Conservation (phyloP, 83 land plant species). For the Thuja plicata region DNA sequence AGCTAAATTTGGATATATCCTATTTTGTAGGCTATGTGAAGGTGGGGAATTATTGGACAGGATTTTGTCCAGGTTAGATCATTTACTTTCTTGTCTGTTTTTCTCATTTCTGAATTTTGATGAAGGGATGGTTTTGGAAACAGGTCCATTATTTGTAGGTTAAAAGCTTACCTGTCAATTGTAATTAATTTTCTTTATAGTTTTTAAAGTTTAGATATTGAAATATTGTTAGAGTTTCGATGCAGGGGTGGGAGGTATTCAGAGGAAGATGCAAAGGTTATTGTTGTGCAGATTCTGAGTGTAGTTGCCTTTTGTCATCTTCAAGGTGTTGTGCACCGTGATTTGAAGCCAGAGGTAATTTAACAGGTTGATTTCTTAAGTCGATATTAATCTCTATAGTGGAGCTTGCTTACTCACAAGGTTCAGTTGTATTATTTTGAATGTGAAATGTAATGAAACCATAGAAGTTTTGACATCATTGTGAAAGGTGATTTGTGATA, state of each 20-base stretch:
- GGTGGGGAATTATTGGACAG: constrained; percentile 89
- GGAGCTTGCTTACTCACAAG: neutral
- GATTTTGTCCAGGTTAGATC: constrained; percentile 66
- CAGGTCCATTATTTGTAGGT: neutral
- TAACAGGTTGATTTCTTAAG: neutral
- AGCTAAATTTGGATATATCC: neutral
- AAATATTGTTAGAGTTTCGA: neutral
- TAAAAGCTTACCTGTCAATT: neutral
- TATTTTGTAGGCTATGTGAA: constrained; percentile 75
- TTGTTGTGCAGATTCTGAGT: constrained; percentile 69
- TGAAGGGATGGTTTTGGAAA: neutral
- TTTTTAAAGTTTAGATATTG: neutral
- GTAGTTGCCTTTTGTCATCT: constrained; percentile 87
- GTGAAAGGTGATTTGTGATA: neutral
- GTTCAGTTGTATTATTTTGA: neutral
- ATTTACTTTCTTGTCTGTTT: neutral
- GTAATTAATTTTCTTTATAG: neutral
- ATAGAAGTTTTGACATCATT: neutral
- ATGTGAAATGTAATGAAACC: neutral
- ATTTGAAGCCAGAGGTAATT: constrained; percentile 84
- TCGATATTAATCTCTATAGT: neutral
- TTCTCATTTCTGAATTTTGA: neutral
- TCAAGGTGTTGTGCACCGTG: constrained; percentile 93
- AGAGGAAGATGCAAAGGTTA: constrained; percentile 82
- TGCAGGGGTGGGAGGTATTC: constrained; percentile 78